These are phyloP conservation scores for Selaginella tamariscina DNA, from an alignment of 75 land plant species.

Conservation along the genomic window DNA sequence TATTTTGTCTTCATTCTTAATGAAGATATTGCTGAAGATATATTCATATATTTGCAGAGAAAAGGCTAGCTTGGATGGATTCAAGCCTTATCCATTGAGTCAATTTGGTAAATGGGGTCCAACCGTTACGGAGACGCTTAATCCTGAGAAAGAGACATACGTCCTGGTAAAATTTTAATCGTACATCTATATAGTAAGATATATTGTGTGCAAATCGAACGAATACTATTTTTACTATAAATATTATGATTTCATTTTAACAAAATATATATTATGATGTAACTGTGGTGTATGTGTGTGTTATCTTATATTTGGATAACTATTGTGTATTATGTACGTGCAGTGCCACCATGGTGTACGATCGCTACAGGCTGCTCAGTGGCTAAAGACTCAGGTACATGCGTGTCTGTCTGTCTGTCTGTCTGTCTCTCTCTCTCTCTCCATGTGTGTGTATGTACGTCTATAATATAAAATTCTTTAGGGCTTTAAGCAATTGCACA, in stretches of 20 bases:
- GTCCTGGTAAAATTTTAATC: constrained; percentile 49
- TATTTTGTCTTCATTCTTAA: too few relatives aligned
- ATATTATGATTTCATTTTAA: background rate
- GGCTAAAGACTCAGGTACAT: constrained; percentile 87
- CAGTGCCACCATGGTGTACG: constrained; percentile 99
- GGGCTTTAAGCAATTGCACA: constrained; percentile 77
- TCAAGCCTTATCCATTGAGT: constrained; percentile 71
- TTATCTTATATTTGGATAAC: background rate
- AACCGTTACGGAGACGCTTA: constrained; percentile 56
- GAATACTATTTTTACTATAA: background rate
- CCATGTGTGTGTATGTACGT: background rate
- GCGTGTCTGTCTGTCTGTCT: background rate
- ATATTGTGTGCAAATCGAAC: background rate
- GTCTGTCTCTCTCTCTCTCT: background rate
- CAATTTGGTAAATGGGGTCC: constrained; percentile 94
- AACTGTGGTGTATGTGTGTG: too few relatives aligned
- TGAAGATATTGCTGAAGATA: too few relatives aligned
- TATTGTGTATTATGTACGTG: constrained; percentile 9
- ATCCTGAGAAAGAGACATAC: constrained; percentile 76
- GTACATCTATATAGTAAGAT: background rate
- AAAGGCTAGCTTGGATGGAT: constrained; percentile 70
- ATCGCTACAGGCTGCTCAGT: constrained; percentile 80
- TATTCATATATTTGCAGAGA: too few relatives aligned
- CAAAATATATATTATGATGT: background rate
- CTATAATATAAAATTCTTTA: constrained; percentile 21